Conservation (phyloP, 1,284 basidiomycete species). For the Leucoagaricus sp. region DNA sequence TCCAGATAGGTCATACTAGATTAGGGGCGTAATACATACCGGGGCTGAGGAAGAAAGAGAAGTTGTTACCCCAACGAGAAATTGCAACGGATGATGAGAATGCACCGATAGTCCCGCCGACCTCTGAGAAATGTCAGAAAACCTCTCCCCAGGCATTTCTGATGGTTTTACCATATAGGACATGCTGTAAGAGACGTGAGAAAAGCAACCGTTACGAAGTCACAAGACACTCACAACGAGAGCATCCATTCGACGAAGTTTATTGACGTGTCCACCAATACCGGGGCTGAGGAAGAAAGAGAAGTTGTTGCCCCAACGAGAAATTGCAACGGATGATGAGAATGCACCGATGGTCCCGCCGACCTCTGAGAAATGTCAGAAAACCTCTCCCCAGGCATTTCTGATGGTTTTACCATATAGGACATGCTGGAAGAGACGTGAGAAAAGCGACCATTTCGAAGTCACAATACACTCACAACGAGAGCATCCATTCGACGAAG, state of each 20-base stretch:
- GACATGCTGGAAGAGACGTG: constrained; percentile 24
- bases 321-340: constrained; percentile 31
- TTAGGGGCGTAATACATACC: constrained; percentile 11
- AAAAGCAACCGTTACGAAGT: neutral
- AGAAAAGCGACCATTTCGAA: neutral
- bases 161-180: constrained; percentile 28
- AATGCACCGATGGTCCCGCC: constrained; percentile 32
- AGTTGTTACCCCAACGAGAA: constrained; percentile 32
- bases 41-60: constrained; percentile 33
- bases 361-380: constrained; percentile 20
- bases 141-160: too few species aligned
- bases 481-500: constrained; percentile 33
- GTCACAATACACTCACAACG: constrained; percentile 22
- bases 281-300: constrained; percentile 33
- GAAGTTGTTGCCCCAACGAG: constrained; percentile 33
- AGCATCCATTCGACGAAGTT: constrained; percentile 33
- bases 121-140: constrained; percentile 17
- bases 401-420: constrained; percentile 27
- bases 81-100: constrained; percentile 32
- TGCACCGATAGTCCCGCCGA: constrained; percentile 31
- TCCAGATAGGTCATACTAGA: too few species aligned
- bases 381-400: too few species aligned
- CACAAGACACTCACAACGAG: constrained; percentile 24
- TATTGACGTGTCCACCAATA: constrained; percentile 22
- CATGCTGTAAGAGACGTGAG: constrained; percentile 22